A percentile compares a stretch with the other conserved stretches of the same genome.
Evolutionary conservation across 345 rosid genomes (phyloP).

Genomic region (Angophora floribunda): DNA sequence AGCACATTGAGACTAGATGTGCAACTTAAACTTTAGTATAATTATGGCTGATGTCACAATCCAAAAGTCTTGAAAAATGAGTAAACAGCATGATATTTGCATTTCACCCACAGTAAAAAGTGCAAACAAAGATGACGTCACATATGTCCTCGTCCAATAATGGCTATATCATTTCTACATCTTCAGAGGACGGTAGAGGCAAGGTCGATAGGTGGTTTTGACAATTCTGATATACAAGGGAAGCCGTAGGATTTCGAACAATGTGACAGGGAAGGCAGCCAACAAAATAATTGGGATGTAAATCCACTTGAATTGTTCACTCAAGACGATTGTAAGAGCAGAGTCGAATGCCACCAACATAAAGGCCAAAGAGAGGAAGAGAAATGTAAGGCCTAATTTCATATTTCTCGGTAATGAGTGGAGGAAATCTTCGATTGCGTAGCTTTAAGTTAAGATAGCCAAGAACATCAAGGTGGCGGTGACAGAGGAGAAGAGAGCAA

Average conservation of each 20-base stretch:
- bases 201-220: neutral
- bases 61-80: too few relatives aligned
- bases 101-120: too few relatives aligned
- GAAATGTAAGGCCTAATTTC: neutral
- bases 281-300: neutral
- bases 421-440: neutral
- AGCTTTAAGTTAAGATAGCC: neutral
- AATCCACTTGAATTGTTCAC: too few relatives aligned
- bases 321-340: neutral
- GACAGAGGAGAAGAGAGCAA: too few relatives aligned
- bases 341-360: neutral
- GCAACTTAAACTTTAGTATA: too few relatives aligned
- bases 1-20: too few relatives aligned
- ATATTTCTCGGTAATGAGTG: neutral
- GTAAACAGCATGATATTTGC: too few relatives aligned
- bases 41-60: too few relatives aligned
- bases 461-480: neutral
- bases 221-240: neutral
- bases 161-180: too few relatives aligned
- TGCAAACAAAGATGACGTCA: too few relatives aligned
- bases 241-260: neutral
- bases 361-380: neutral
- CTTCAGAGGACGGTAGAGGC: neutral
- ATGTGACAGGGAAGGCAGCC: neutral
- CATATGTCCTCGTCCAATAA: too few relatives aligned